Percentiles rank a stretch among this genome's conserved stretches.
These are phyloP conservation scores for Sophora flavescens DNA, from an alignment of 306 rosid genomes.

Conservation along the genomic window DNA sequence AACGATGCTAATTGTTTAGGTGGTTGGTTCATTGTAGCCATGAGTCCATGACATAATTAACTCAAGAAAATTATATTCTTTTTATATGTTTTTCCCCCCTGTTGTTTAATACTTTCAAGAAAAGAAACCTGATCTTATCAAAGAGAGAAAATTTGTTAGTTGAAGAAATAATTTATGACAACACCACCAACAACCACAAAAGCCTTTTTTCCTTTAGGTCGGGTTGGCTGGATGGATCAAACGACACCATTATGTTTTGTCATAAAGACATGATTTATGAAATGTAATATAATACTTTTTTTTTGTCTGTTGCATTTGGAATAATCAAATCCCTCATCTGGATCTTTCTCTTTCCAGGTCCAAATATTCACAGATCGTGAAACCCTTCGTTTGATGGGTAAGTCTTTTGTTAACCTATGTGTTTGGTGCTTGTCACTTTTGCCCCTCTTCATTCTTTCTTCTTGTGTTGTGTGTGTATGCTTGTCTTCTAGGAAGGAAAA, in stretches of 20 bases:
- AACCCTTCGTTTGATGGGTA: constrained; percentile 83
- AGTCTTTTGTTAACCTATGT: constrained; percentile 45
- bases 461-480: constrained; percentile 1
- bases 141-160: constrained; percentile 24
- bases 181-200: too few species aligned
- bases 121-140: constrained; percentile 2
- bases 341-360: constrained; percentile 62
- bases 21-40: constrained; percentile 27
- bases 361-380: constrained; percentile 78
- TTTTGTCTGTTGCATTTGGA: constrained; percentile 35
- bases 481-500: constrained; percentile 8
- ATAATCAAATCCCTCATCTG: constrained; percentile 45
- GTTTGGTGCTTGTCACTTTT: constrained; percentile 21
- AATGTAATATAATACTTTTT: constrained; percentile 29
- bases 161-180: neutral
- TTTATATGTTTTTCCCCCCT: neutral
- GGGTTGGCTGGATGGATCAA: too few species aligned
- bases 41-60: neutral
- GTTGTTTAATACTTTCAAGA: constrained; percentile 15
- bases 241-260: too few species aligned
- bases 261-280: neutral
- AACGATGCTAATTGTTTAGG: neutral
- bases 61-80: neutral
- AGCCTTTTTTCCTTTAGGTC: too few species aligned
- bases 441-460: constrained; percentile 12